Evolutionary conservation across 2,329 filamentous ascomycete genomes (phyloP), one percentile per base, ranked within the genome.

Genomic region (Pseudocercospora ulei): DNA sequence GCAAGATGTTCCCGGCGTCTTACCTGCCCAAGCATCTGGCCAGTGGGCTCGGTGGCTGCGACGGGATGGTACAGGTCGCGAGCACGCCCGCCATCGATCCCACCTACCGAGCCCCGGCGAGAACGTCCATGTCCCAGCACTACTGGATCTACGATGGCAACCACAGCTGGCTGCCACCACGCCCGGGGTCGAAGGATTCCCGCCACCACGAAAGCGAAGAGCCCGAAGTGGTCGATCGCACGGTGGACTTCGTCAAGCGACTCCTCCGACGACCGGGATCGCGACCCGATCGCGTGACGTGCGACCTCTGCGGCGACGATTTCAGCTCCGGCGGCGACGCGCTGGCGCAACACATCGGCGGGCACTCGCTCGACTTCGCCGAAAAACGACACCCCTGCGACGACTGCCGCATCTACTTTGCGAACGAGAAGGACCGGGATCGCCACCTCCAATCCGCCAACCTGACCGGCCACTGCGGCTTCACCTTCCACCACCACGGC

Each of bases 331-430:
- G 41, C 3, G 40, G 40, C 6, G 45, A 48, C 9, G 42, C 36
- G 4, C 41, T 51, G 16, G 39, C 39, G 3, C 38, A 43, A 17
- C 49, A 51, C 29, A 46, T 51, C n/a, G 49, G 49, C 20, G 33
- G 44, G 12, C 49, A 51, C 27, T 50, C 47, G 3, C 18, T 50
- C 17, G 47, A 51, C 30, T 51, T 51, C 31, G 39, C 41, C 19
- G 47, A 50, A 27, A 51, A 51, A 30, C 43, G 45, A 5, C 49
- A 51, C 39, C 42, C 44, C 19, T 51, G 49, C 39, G 47, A 51
- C 18, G 49, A 51, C 7, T 51, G 49, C 31, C 38, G 38, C 12
- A 48, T 51, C 38, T 51, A 41, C 31, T 51, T 51, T 33, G 49
- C 49, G 9, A 48, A 46, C 35, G 47, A 51, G 25, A 46, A 41